Evolutionary conservation across 371 early-diverging fungal genomes (phyloP), one percentile per base, ranked within the genome.

Genomic region (Mortierella sp.): DNA sequence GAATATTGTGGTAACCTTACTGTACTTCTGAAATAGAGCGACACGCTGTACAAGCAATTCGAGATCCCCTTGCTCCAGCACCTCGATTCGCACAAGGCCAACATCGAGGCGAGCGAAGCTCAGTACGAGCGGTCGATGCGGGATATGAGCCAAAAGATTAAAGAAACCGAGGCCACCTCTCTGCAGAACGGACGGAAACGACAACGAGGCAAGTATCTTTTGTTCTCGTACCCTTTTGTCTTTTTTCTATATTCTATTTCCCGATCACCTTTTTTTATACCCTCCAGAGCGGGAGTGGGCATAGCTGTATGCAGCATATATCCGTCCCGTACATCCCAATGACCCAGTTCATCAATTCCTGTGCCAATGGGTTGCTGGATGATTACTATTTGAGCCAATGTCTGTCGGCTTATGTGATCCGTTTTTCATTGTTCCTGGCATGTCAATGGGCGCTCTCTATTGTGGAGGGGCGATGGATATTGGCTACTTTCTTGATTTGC

Each of bases 131-230:
- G 82, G 31, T 89, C 90, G 24, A 79, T 90, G 75, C 82, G 84
- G 57, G 81, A 88, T 1, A 90, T 90, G 88, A 92, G 90, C 78
- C 84, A 90, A 75, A 89, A 89, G 78, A 91, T 92, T 74, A 89
- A 89, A 26, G 90, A 89, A 42, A 92, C 92, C 10, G 92, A 92
- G 75, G 89, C 91, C 13, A 81, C 80, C 10, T 91, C 90, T 60
- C 76, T 92, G 52, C 86, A 87, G 75, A 89, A 88, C 70, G 90
- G 89, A 42, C 87, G 89, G 57, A 90, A 88, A 48, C 88, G 90
- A 73, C 88, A 89, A 80, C 81, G 92, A 89, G 90, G 91, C 84
- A 84, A 79, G 79, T 76, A 10, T 42, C 21, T 50, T 45, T 21
- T 24, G 28, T 50, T 31, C 14, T 48, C 55, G 71, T 70, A 65